phyloP scores from a whole-genome alignment of 306 rosid species.

The Pterocarpus macrocarpus region DNA sequence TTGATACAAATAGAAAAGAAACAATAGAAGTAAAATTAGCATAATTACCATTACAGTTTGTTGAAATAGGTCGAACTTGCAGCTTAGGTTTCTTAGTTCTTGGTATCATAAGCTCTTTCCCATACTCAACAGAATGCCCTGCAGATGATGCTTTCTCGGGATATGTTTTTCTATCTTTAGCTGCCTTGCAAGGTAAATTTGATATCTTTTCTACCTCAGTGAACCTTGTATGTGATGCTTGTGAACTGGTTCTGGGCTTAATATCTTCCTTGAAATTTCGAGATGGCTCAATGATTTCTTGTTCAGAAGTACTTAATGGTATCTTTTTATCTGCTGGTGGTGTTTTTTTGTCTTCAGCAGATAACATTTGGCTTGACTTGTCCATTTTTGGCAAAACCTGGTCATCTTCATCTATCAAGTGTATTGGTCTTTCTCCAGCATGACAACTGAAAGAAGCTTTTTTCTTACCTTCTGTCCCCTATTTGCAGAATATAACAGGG shows the following conservation, averaged over 20 bases:
- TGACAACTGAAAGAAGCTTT: conserved; percentile 36
- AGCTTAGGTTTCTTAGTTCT: conserved; percentile 33
- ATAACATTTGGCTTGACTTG: conserved; percentile 27
- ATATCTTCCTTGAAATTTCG: conserved; percentile 20
- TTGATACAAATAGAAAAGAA: not conserved
- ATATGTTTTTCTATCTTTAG: conserved; percentile 27
- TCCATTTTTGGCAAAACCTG: not conserved
- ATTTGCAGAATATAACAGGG: not conserved
- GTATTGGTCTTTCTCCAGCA: conserved; percentile 39
- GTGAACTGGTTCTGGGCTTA: conserved; percentile 36
- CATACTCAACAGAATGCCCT: conserved; percentile 7
- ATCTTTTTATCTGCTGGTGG: conserved; percentile 20
- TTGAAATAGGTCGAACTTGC: conserved; percentile 11
- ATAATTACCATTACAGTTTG: conserved; percentile 49
- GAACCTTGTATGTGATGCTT: conserved; percentile 4
- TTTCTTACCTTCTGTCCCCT: conserved; percentile 41
- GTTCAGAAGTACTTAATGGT: not conserved
- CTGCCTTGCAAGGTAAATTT: not conserved
- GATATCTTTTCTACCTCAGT: conserved; percentile 35
- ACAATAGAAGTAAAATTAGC: too few relatives aligned
- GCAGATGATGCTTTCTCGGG: conserved; percentile 33
- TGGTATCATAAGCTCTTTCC: conserved; percentile 32
- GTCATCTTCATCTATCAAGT: conserved; percentile 43
- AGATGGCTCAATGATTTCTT: conserved; percentile 34
- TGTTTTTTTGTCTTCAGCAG: conserved; percentile 11